These are phyloP conservation scores for Madurella fahalii DNA, from an alignment of 2,329 filamentous ascomycete genomes.

Conservation along the genomic window DNA sequence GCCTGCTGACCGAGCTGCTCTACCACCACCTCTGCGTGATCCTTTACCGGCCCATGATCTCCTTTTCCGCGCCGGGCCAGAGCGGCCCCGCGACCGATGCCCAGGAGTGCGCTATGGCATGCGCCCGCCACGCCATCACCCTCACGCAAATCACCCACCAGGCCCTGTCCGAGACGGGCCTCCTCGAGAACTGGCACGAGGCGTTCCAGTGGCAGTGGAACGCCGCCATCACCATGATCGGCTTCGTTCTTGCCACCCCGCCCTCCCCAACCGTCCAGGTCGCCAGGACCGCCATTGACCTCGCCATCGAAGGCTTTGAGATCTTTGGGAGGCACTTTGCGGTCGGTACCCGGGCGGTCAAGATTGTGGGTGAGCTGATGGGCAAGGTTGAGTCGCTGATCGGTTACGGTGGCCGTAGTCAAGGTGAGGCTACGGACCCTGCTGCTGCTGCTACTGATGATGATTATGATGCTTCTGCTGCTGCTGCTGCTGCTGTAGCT, in stretches of 20 bases:
- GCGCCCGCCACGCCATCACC: constrained; percentile 34
- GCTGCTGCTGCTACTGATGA: too few species aligned
- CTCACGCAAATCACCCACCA: constrained; percentile 37
- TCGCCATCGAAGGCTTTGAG: neutral
- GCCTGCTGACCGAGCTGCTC: constrained; percentile 37
- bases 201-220: constrained; percentile 43
- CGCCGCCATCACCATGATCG: constrained; percentile 37
- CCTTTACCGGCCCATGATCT: constrained; percentile 39
- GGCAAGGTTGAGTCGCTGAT: neutral
- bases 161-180: constrained; percentile 26
- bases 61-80: constrained; percentile 24
- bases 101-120: constrained; percentile 29
- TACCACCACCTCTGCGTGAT: constrained; percentile 38
- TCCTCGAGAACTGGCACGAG: constrained; percentile 37
- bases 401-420: neutral
- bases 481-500: neutral
- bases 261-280: neutral
- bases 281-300: neutral
- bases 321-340: neutral
- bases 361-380: neutral
- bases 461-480: too few species aligned
- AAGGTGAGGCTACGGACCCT: neutral
- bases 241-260: constrained; percentile 39
- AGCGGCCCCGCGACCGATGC: constrained; percentile 18
- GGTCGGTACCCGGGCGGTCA: neutral